phyloP scores from a whole-genome alignment of 257 asterid species.

The Ocimum tenuiflorum region DNA sequence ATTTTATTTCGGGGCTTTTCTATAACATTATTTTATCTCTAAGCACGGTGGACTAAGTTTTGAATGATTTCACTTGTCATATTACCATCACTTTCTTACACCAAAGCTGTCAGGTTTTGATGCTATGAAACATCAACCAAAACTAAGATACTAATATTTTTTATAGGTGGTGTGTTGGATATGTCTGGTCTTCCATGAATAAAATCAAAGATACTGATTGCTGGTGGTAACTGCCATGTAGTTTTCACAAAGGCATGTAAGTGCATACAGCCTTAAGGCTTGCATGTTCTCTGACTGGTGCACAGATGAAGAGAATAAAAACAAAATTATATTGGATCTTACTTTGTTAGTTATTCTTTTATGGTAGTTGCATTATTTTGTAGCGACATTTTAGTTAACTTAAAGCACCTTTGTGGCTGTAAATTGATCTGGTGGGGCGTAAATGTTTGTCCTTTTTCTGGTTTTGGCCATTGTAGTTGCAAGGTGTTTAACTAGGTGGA shows the following conservation, averaged over 20 bases:
- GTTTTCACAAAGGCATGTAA: too few species aligned
- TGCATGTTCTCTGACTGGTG: too few species aligned
- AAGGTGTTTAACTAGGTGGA: not conserved
- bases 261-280: too few species aligned
- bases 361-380: not conserved
- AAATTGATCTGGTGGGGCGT: not conserved
- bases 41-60: not conserved
- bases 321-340: not conserved
- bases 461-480: not conserved
- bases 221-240: not conserved
- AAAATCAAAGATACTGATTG: not conserved
- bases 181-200: not conserved
- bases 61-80: not conserved
- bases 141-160: not conserved
- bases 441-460: not conserved
- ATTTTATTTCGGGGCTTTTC: too few species aligned
- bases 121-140: not conserved
- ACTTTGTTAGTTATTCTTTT: not conserved
- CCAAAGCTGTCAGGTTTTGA: not conserved
- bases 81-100: not conserved
- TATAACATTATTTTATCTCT: too few species aligned
- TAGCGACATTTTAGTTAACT: not conserved
- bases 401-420: not conserved
- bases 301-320: not conserved
- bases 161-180: not conserved